Evolutionary conservation across 495 filamentous ascomycete species (phyloP).

Genomic region (Aspergillus incahuasiensis): DNA sequence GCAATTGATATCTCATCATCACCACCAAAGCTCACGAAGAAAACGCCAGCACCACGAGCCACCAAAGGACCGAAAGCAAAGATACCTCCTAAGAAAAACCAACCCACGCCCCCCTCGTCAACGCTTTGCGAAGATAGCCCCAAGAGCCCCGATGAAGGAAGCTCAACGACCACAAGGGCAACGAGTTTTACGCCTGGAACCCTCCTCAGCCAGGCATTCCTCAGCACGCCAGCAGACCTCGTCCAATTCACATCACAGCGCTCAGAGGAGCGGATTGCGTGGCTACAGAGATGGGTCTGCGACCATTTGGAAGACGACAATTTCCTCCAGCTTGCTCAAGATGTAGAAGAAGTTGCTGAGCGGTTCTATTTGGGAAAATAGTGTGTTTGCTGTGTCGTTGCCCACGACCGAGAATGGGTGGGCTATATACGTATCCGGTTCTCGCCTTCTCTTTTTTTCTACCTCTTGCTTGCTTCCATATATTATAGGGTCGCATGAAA

Average conservation of each 20-base stretch:
- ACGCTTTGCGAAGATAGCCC: not conserved
- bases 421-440: not conserved
- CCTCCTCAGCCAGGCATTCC: not conserved
- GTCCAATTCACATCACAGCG: constrained; percentile 32
- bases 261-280: constrained; percentile 29
- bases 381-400: not conserved
- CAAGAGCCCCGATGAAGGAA: not conserved
- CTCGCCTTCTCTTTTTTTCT: not conserved
- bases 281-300: constrained; percentile 43
- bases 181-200: not conserved
- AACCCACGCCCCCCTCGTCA: not conserved
- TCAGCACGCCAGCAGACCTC: constrained; percentile 22
- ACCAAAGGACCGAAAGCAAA: not conserved
- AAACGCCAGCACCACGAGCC: not conserved
- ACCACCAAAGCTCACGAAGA: not conserved
- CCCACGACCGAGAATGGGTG: not conserved
- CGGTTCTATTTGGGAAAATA: constrained; percentile 39
- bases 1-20: not conserved
- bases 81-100: not conserved
- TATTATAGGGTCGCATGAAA: not conserved
- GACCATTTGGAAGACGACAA: constrained; percentile 40
- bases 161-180: constrained; percentile 6
- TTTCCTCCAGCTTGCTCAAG: constrained; percentile 40
- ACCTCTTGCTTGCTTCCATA: not conserved
- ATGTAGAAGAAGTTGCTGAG: constrained; percentile 42